These are phyloP conservation scores for Zasmidium cellare DNA, from an alignment of 2,329 filamentous ascomycete genomes.

Conservation along the genomic window DNA sequence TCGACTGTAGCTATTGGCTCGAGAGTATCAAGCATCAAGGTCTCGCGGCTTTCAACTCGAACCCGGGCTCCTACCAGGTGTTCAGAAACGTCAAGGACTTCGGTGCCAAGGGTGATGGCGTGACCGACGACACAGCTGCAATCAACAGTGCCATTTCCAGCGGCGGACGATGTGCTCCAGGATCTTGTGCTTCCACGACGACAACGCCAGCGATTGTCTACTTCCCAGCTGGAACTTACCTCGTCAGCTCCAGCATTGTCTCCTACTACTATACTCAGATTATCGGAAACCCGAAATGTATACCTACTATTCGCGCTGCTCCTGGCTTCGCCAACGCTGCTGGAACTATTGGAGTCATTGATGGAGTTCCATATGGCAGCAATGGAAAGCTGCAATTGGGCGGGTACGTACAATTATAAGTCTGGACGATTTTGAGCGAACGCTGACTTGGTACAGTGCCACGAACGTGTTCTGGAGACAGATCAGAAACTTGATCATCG, in stretches of 20 bases:
- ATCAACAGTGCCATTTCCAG: conserved; percentile 49
- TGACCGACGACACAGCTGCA: conserved; percentile 58
- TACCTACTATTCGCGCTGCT: conserved; percentile 57
- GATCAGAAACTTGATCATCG: conserved; percentile 65
- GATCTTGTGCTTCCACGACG: conserved; percentile 46
- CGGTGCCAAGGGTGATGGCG: conserved; percentile 48
- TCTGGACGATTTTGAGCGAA: not conserved
- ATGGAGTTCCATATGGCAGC: conserved; percentile 54
- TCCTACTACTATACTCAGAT: conserved; percentile 65
- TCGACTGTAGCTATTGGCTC: conserved; percentile 37
- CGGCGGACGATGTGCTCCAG: conserved; percentile 44
- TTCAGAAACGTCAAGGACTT: conserved; percentile 53
- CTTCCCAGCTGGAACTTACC: conserved; percentile 60
- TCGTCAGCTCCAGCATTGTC: conserved; percentile 57
- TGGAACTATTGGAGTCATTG: conserved; percentile 57
- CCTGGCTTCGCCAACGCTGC: conserved; percentile 45
- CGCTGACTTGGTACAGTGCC: conserved; percentile 28
- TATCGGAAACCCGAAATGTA: conserved; percentile 59
- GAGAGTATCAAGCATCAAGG: conserved; percentile 51
- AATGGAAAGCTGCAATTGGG: conserved; percentile 37
- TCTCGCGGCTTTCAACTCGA: conserved; percentile 47
- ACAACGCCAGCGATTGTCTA: conserved; percentile 58
- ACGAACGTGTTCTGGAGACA: conserved; percentile 66
- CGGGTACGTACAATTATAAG: conserved; percentile 5
- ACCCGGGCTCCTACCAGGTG: conserved; percentile 43